A percentile compares a stretch with the other conserved stretches of the same genome.
These are phyloP conservation scores for Termitomyces sp. DNA, from an alignment of 768 basidiomycete genomes.

Conservation along the genomic window DNA sequence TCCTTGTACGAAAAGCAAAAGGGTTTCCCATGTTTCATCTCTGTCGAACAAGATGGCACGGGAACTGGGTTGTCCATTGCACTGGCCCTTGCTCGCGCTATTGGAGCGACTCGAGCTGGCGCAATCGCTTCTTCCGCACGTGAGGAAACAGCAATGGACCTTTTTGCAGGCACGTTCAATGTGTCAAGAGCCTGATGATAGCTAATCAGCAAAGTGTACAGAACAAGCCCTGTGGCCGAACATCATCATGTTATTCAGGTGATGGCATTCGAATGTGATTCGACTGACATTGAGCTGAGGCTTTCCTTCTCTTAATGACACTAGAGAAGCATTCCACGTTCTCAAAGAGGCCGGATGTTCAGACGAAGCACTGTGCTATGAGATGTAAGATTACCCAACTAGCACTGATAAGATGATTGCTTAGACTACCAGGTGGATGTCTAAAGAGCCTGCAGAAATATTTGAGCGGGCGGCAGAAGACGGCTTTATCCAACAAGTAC, in stretches of 20 bases:
- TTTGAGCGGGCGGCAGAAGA: conserved; percentile 66
- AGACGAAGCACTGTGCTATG: conserved; percentile 61
- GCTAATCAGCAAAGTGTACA: conserved; percentile 7
- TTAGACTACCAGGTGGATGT: conserved; percentile 50
- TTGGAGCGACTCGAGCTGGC: conserved; percentile 59
- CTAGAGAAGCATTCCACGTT: conserved; percentile 54
- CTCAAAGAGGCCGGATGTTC: conserved; percentile 62
- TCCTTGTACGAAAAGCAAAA: conserved; percentile 54
- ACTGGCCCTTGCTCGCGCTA: conserved; percentile 49
- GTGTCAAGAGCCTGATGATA: not conserved
- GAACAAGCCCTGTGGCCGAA: conserved; percentile 67
- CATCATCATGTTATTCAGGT: conserved; percentile 60
- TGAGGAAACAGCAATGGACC: conserved; percentile 63
- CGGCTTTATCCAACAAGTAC: conserved; percentile 53
- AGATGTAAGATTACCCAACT: conserved; percentile 36
- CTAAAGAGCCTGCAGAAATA: conserved; percentile 64
- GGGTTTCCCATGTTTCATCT: conserved; percentile 63
- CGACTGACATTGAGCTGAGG: not conserved
- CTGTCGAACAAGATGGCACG: conserved; percentile 57
- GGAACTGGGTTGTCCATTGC: conserved; percentile 40
- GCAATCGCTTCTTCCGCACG: conserved; percentile 58
- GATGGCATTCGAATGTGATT: not conserved
- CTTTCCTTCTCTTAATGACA: not conserved
- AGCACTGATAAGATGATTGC: not conserved
- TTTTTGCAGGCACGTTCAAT: conserved; percentile 39